A percentile compares a stretch with the other conserved stretches of the same genome.
These are phyloP conservation scores for Phytophthora sp. DNA, from an alignment of 352 stramenopile genomes.

Conservation along the genomic window DNA sequence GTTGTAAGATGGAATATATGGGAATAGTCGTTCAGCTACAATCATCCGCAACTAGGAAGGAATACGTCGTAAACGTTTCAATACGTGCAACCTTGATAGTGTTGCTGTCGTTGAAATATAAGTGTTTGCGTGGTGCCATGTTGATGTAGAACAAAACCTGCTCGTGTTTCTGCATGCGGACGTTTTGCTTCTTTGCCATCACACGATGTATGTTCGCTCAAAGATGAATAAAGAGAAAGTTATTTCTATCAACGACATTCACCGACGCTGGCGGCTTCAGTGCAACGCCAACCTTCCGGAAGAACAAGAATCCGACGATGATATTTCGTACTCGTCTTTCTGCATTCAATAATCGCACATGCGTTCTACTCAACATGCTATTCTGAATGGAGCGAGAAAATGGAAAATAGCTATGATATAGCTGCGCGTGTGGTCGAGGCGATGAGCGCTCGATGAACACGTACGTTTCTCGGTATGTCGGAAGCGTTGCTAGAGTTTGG, in stretches of 20 bases:
- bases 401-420: slow-evolving; percentile 6
- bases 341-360: background rate
- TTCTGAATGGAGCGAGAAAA: slow-evolving; percentile 14
- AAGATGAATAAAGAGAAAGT: slow-evolving; percentile 6
- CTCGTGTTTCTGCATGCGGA: too few relatives aligned
- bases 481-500: background rate
- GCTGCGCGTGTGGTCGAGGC: background rate
- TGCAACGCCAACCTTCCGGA: background rate
- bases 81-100: background rate
- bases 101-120: background rate
- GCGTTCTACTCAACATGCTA: background rate
- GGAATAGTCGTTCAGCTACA: background rate
- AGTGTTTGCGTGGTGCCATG: too few relatives aligned
- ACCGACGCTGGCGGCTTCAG: background rate
- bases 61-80: background rate
- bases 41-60: background rate
- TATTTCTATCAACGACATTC: background rate
- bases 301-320: slow-evolving; percentile 1
- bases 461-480: background rate
- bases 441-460: background rate
- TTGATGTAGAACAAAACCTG: too few relatives aligned
- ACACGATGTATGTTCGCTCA: too few relatives aligned
- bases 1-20: background rate
- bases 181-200: too few relatives aligned
- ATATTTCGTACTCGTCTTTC: slow-evolving; percentile 3